Conservation (phyloP, 176 grass and related monocot genomes). For the Oryza officinalis region DNA sequence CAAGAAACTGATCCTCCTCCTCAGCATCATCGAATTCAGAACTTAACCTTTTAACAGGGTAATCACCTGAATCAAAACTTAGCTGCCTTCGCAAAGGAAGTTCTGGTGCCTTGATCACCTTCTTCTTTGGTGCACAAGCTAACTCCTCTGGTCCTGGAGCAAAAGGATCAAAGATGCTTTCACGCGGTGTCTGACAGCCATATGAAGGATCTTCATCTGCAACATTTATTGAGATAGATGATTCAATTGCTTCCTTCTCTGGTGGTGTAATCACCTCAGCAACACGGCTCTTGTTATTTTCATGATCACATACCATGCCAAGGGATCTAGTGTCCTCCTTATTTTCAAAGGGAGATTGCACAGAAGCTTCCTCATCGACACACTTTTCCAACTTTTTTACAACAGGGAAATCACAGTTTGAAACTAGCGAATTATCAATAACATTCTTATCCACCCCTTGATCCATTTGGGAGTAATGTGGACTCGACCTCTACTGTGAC, state of each 20-base stretch:
- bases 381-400: conserved; percentile 24
- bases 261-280: conserved; percentile 10
- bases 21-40: conserved; percentile 40
- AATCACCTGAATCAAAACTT: conserved; percentile 45
- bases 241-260: conserved; percentile 32
- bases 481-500: not conserved
- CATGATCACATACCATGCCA: conserved; percentile 14
- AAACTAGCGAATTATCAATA: not conserved
- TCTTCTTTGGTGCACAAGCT: conserved; percentile 62
- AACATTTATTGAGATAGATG: conserved; percentile 12
- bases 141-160: conserved; percentile 50
- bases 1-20: conserved; percentile 40
- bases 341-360: conserved; percentile 31
- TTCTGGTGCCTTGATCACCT: conserved; percentile 27
- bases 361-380: not conserved
- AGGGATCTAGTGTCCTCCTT: conserved; percentile 13
- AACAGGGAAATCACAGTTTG: conserved; percentile 15
- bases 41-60: conserved; percentile 34
- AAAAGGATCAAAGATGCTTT: conserved; percentile 79
- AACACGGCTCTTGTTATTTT: conserved; percentile 7
- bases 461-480: not conserved
- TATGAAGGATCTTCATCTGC: conserved; percentile 19
- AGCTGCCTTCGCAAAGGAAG: conserved; percentile 46
- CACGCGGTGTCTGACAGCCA: conserved; percentile 49
- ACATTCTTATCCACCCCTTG: not conserved